A percentile compares a stretch with the other conserved stretches of the same genome.
Evolutionary conservation across 1,284 basidiomycete genomes (phyloP).

Genomic region (Fereydounia khargensis): DNA sequence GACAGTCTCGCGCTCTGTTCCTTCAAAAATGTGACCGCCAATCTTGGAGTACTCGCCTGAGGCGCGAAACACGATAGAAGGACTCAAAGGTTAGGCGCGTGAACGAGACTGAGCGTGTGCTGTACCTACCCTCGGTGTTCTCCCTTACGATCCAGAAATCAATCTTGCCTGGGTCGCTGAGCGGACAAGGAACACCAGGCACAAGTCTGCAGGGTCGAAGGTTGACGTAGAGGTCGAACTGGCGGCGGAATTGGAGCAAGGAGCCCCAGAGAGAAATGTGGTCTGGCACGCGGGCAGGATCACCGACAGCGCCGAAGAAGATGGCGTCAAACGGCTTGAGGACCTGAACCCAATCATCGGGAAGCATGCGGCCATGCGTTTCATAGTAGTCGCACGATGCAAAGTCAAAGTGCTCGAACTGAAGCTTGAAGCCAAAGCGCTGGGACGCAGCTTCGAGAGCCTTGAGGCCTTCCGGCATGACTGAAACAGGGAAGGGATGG

Average conservation of each 20-base stretch:
- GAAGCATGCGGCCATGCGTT: conserved; percentile 58
- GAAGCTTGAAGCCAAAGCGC: conserved; percentile 56
- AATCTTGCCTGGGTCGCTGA: conserved; percentile 58
- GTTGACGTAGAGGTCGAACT: conserved; percentile 65
- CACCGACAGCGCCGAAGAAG: conserved; percentile 60
- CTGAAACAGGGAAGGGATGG: neutral
- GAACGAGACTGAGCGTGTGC: too few species aligned
- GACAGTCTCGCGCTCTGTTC: conserved; percentile 57
- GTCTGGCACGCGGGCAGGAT: conserved; percentile 61
- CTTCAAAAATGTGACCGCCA: conserved; percentile 60
- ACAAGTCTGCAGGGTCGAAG: conserved; percentile 63
- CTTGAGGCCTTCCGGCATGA: conserved; percentile 21
- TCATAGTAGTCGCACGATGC: conserved; percentile 57
- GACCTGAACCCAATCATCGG: conserved; percentile 57
- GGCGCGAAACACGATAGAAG: too few species aligned
- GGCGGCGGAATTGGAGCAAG: conserved; percentile 63
- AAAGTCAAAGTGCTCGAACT: conserved; percentile 59
- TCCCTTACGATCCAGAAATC: conserved; percentile 64
- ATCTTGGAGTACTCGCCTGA: too few species aligned
- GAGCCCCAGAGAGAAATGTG: conserved; percentile 65
- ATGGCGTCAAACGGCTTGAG: conserved; percentile 58
- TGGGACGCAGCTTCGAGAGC: conserved; percentile 44
- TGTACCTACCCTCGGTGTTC: conserved; percentile 66
- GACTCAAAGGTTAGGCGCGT: too few species aligned
- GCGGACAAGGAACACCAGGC: conserved; percentile 62